Percentiles rank a stretch among this genome's conserved stretches.
phyloP scores from a whole-genome alignment of 83 land plant species.

The Thuja plicata region DNA sequence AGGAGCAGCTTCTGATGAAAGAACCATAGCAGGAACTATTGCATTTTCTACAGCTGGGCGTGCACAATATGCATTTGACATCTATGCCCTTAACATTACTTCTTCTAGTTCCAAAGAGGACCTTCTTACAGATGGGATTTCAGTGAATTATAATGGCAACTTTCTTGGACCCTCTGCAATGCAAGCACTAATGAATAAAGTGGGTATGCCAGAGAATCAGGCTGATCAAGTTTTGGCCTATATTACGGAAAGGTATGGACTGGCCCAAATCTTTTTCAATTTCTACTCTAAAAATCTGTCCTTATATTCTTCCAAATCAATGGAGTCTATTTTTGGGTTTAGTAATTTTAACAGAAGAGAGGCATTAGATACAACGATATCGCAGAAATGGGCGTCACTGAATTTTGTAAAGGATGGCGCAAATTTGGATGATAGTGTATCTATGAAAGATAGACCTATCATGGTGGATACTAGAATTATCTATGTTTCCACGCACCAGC shows the following conservation, averaged over 20 bases:
- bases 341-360: not conserved
- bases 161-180: constrained; percentile 29
- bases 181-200: not conserved
- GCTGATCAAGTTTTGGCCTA: constrained; percentile 31
- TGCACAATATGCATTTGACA: not conserved
- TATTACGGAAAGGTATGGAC: constrained; percentile 69
- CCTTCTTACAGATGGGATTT: constrained; percentile 59
- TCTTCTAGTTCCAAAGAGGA: constrained; percentile 23
- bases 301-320: not conserved
- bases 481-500: constrained; percentile 29
- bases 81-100: not conserved
- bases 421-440: not conserved
- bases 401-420: not conserved
- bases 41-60: not conserved
- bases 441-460: constrained; percentile 32
- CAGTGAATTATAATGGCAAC: constrained; percentile 80
- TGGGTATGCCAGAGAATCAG: constrained; percentile 6
- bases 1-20: not conserved
- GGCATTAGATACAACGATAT: not conserved
- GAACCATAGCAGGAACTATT: not conserved
- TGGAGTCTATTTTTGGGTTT: not conserved
- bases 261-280: constrained; percentile 47
- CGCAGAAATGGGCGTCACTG: not conserved
- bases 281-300: not conserved
- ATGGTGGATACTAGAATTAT: constrained; percentile 22